Conservation (phyloP, 257 asterid species). For the Handroanthus guayacan region DNA sequence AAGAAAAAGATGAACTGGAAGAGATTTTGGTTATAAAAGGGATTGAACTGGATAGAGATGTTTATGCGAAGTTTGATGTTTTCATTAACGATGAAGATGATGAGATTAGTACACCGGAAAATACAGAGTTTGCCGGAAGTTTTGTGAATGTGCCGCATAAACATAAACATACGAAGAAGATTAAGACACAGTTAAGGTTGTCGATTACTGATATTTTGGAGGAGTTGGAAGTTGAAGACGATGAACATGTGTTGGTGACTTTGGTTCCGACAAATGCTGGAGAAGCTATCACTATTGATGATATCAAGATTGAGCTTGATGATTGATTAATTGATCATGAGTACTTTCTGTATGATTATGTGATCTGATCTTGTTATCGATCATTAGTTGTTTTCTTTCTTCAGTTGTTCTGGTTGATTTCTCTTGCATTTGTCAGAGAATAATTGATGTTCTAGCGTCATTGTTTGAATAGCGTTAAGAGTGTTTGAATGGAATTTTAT, state of each 20-base stretch:
- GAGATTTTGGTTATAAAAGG: conserved; percentile 61
- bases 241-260: conserved; percentile 68
- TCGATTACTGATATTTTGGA: conserved; percentile 65
- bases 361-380: too few relatives aligned
- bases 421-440: too few relatives aligned
- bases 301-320: conserved; percentile 64
- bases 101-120: conserved; percentile 46
- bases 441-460: too few relatives aligned
- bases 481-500: too few relatives aligned
- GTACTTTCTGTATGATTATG: too few relatives aligned
- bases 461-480: too few relatives aligned
- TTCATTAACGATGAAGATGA: conserved; percentile 73
- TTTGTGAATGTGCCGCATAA: conserved; percentile 74
- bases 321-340: conserved; percentile 43
- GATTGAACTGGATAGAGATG: conserved; percentile 59
- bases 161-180: conserved; percentile 50
- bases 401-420: too few relatives aligned
- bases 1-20: conserved; percentile 67
- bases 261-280: conserved; percentile 61
- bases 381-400: too few relatives aligned
- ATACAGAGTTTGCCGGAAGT: conserved; percentile 74
- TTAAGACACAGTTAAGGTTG: conserved; percentile 57
- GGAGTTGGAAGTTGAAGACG: conserved; percentile 70
- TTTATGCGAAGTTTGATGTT: conserved; percentile 66
- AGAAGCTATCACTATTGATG: conserved; percentile 46